These are phyloP conservation scores for Bruguiera hainesii DNA, from an alignment of 441 rosid genomes.

Conservation along the genomic window DNA sequence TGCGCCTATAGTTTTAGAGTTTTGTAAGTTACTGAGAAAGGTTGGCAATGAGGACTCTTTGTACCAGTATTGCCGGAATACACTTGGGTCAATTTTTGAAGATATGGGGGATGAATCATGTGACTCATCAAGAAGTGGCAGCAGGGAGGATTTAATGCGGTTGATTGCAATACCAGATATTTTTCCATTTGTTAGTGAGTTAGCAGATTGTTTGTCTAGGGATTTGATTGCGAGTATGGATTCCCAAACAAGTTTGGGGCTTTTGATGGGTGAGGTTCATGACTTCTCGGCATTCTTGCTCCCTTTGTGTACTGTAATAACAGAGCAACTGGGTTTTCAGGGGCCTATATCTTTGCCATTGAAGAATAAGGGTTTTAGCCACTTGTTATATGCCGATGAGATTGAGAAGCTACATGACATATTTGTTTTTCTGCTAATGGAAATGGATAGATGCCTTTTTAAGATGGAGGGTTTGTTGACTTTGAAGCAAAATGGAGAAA, in stretches of 20 bases:
- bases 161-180: slow-evolving; percentile 44
- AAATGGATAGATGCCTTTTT: slow-evolving; percentile 59
- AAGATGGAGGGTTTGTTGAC: slow-evolving; percentile 37
- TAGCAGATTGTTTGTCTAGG: slow-evolving; percentile 46
- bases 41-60: slow-evolving; percentile 40
- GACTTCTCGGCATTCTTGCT: slow-evolving; percentile 58
- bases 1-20: slow-evolving; percentile 64
- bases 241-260: slow-evolving; percentile 28
- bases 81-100: slow-evolving; percentile 59
- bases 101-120: slow-evolving; percentile 21
- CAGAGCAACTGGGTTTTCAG: slow-evolving; percentile 22
- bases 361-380: slow-evolving; percentile 28
- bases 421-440: slow-evolving; percentile 35
- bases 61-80: slow-evolving; percentile 57
- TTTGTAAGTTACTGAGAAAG: slow-evolving; percentile 70
- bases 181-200: slow-evolving; percentile 68
- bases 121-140: slow-evolving; percentile 6
- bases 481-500: slow-evolving; percentile 37
- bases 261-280: slow-evolving; percentile 39
- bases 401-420: slow-evolving; percentile 45
- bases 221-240: slow-evolving; percentile 36
- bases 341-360: slow-evolving; percentile 45
- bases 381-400: slow-evolving; percentile 35
- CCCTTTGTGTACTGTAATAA: slow-evolving; percentile 42
- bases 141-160: slow-evolving; percentile 25